Percentiles rank a stretch among this genome's conserved stretches.
phyloP scores from a whole-genome alignment of 2,329 filamentous ascomycete genomes.

The Fusarium falciforme region DNA sequence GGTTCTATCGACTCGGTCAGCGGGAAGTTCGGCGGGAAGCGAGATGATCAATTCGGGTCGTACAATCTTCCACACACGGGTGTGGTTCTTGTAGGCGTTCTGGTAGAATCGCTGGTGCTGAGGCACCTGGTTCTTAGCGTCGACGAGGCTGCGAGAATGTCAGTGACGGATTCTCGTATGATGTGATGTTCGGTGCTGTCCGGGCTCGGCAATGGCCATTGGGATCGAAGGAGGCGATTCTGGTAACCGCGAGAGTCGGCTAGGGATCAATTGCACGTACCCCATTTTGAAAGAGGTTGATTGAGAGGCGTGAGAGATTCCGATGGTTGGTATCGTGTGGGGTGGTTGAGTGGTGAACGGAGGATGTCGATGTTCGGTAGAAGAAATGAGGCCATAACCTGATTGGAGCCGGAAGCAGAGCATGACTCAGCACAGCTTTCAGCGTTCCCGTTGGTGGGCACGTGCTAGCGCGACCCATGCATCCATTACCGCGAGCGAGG shows the following conservation, averaged over 20 bases:
- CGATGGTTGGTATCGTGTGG: constrained; percentile 38
- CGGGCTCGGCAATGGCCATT: constrained; percentile 39
- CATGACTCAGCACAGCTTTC: constrained; percentile 51
- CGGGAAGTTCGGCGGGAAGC: constrained; percentile 14
- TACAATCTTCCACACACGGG: constrained; percentile 84
- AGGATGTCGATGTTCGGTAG: constrained; percentile 46
- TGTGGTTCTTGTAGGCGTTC: constrained; percentile 74
- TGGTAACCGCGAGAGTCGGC: constrained; percentile 16
- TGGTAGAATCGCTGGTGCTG: constrained; percentile 81
- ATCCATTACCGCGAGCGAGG: constrained; percentile 10
- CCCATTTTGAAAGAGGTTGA: constrained; percentile 53
- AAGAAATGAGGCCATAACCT: constrained; percentile 55
- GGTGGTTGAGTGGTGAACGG: constrained; percentile 41
- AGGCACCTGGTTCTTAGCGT: constrained; percentile 82
- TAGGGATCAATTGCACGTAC: constrained; percentile 49
- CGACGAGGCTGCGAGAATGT: constrained; percentile 63
- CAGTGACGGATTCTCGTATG: constrained; percentile 45
- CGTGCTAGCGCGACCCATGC: constrained; percentile 24
- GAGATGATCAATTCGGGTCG: constrained; percentile 47
- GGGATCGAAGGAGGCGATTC: constrained; percentile 28
- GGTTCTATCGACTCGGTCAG: constrained; percentile 60
- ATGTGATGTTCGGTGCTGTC: constrained; percentile 30
- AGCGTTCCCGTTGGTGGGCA: constrained; percentile 39
- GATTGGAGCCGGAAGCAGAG: constrained; percentile 42
- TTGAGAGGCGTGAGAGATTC: constrained; percentile 38